phyloP scores from a whole-genome alignment of 208 protist genomes.

The Leishmania arabica region DNA sequence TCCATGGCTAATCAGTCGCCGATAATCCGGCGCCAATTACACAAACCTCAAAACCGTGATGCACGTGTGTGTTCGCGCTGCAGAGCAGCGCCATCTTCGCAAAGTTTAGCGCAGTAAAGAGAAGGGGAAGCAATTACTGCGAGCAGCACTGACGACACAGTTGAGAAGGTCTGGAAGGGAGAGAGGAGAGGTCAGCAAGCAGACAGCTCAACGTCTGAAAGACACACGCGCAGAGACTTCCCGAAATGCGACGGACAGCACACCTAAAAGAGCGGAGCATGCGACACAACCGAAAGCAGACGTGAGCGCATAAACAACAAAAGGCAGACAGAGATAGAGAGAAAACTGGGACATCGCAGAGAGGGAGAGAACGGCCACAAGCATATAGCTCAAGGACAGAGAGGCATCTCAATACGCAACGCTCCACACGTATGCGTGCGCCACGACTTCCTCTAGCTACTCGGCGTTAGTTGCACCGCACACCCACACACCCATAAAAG shows the following conservation, averaged over 20 bases:
- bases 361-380: neutral
- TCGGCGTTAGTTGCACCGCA: neutral
- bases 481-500: neutral
- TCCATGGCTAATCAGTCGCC: conserved; percentile 14
- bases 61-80: neutral
- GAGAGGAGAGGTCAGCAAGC: neutral
- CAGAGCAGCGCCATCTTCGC: neutral
- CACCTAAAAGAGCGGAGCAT: neutral
- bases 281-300: too few species aligned
- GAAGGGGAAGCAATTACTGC: neutral
- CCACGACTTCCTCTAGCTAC: neutral
- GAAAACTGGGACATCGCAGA: neutral
- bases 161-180: neutral
- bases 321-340: neutral
- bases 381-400: neutral
- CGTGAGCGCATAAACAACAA: neutral
- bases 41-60: neutral
- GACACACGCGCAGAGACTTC: neutral
- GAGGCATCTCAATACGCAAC: neutral
- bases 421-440: neutral
- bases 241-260: neutral
- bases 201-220: neutral
- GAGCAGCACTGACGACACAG: neutral
- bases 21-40: neutral
- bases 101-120: neutral